Evolutionary conservation across 768 basidiomycete genomes (phyloP), one percentile per base, ranked within the genome.

Genomic region (Leccinellum rugosiceps): DNA sequence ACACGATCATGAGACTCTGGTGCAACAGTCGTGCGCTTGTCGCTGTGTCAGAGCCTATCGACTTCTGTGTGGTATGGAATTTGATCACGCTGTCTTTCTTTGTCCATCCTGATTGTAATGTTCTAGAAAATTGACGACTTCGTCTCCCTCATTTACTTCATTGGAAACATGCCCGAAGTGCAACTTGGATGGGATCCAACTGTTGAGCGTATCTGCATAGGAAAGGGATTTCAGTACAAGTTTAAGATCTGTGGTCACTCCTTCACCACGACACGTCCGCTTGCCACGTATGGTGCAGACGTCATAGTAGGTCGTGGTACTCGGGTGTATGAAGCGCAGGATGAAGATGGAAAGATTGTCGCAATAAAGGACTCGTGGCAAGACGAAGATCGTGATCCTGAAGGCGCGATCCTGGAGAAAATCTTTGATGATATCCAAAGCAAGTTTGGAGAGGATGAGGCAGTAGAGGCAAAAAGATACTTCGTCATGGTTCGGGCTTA

Each of bases 1-100:
- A 34, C 34, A 34, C 14, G 34, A 15, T 11, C 34, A 10, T 67
- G 62, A 61, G 73, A 19, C 1, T 74, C 19, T 75, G 74, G 74
- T 67, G 41, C 9, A 9, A 8, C 14, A 34, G 44, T 45, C 41
- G 43, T 13, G 47, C 51, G 10, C 34, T 55, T 3, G 46, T 64
- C 15, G 21, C 48, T 1, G 38, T 47, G 9, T 56, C 51, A 5
- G 10, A 1, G 7, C 34, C 57, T 0, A 19, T 65, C n/a, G 2
- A 58, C 30, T 58, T 57, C 15, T 30, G 5, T 3, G 15, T 17
- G 14, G 59, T 64, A 45, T 25, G 31, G 0, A 3, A 1, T 30
- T 23, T 32, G 7, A 7, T 0, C 48, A 5, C 26, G 26, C 26
- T 26, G 6, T 26, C 26, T 15, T 50, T 10, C 21, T n/a, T 11